Evolutionary conservation across 805 yeast genomes (phyloP).

Genomic region (Cyberlindnera mrakii): DNA sequence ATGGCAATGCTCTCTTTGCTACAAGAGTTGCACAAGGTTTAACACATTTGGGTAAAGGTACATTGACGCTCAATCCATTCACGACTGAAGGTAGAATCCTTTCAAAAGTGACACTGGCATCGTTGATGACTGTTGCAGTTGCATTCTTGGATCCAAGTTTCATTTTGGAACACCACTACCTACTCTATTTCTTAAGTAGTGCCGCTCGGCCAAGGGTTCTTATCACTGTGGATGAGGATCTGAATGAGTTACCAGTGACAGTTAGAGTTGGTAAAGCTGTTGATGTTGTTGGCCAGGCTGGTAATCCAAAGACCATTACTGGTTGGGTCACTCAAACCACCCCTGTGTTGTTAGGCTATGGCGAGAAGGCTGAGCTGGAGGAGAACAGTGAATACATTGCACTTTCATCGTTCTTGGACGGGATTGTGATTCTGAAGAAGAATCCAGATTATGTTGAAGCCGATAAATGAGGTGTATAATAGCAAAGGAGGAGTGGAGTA

Average conservation of each 20-base stretch:
- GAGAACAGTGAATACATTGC: constrained; percentile 83
- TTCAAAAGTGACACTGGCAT: constrained; percentile 86
- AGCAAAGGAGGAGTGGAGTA: too few relatives aligned
- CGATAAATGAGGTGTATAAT: constrained; percentile 25
- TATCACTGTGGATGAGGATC: constrained; percentile 84
- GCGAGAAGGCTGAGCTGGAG: constrained; percentile 96
- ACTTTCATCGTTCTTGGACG: constrained; percentile 78
- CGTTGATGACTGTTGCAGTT: constrained; percentile 76
- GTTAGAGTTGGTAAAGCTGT: constrained; percentile 99
- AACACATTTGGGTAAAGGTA: constrained; percentile 94
- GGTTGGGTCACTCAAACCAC: constrained; percentile 99
- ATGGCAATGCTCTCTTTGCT: constrained; percentile 84
- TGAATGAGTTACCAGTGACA: constrained; percentile 78
- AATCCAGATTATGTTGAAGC: constrained; percentile 75
- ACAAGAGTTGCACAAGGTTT: constrained; percentile 94
- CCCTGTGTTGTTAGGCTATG: constrained; percentile 87
- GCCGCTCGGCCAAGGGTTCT: constrained; percentile 91
- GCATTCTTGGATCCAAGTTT: constrained; percentile 84
- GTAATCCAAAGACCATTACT: constrained; percentile 96
- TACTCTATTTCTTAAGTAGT: constrained; percentile 80
- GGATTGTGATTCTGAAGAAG: constrained; percentile 86
- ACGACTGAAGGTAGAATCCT: constrained; percentile 81
- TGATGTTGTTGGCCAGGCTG: constrained; percentile 98
- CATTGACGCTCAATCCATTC: constrained; percentile 83
- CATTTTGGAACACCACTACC: constrained; percentile 73